Evolutionary conservation across 2,329 filamentous ascomycete genomes (phyloP), one percentile per base, ranked within the genome.

Genomic region (Phialocephala sp.): DNA sequence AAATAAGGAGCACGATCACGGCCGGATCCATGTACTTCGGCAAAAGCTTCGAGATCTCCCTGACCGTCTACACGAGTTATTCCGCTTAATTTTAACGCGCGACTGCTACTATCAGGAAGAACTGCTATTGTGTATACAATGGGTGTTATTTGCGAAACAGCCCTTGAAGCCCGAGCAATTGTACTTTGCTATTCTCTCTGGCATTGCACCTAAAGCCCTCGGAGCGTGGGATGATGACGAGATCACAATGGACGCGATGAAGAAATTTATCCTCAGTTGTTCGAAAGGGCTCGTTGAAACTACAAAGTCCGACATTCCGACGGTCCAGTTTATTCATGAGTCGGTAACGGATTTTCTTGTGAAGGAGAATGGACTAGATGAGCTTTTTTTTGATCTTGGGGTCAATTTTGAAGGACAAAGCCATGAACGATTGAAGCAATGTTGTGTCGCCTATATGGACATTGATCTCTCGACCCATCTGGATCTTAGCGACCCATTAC

Each of bases 101-200:
- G 85, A 89, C 60, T 20, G 62, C 0, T 43, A 76, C 0, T 77
- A 85, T 5, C 74, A 75, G 56, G 74, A 81, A 0, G 74, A 79
- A 0, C 68, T 87, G 0, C 62, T 79, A 0, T 67, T 84, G 0
- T 86, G 81, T 36, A 66, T 89, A 0, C 79, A 83, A 22, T 88
- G 82, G 82, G 76, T 89, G 0, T 75, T 89, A 0, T 87, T 80
- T 27, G 78, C 86, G 15, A 62, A 24, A 59, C 65, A 67, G 55
- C 68, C 69, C 55, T 54, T 71, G n/a, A 71, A 71, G 24, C 69
- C 62, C n/a, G 61, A 67, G 18, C 70, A 71, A 27, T 65, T 72
- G 27, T 73, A 73, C 36, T 72, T 69, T 27, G 70, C 71, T 18
- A 59, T 72, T 37, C 59, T 67, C 55, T 43, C 69, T 60, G 20